Evolutionary conservation across 2,329 filamentous ascomycete species (phyloP).

Genomic region (Fusarium poae): DNA sequence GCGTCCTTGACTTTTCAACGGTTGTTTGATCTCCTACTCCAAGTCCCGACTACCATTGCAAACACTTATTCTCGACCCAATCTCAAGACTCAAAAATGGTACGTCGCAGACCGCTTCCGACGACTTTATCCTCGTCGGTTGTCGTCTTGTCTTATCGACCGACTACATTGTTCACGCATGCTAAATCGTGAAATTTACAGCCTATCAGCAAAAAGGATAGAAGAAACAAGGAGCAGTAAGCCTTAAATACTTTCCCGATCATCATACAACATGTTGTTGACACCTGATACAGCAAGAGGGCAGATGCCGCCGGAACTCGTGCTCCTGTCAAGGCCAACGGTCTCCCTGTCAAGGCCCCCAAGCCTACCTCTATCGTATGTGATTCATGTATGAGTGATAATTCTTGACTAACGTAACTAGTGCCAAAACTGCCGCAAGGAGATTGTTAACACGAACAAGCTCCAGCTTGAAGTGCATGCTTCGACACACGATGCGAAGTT

Average conservation of each 20-base stretch:
- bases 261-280: background rate
- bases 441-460: constrained; percentile 64
- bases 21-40: background rate
- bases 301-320: constrained; percentile 66
- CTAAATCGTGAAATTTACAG: background rate
- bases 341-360: constrained; percentile 66
- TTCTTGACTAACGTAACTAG: constrained; percentile 44
- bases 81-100: background rate
- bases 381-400: accelerated
- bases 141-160: background rate
- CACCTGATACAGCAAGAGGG: constrained; percentile 56
- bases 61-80: background rate
- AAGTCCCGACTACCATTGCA: background rate
- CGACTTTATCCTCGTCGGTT: background rate
- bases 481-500: constrained; percentile 62
- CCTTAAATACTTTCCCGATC: accelerated
- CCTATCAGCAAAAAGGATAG: constrained; percentile 45
- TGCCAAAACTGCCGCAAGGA: constrained; percentile 66
- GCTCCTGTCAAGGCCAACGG: constrained; percentile 67
- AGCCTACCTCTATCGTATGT: constrained; percentile 53
- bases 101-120: background rate
- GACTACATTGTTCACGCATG: background rate
- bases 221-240: constrained; percentile 9
- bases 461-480: constrained; percentile 66
- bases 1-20: background rate